Evolutionary conservation across 352 stramenopile species (phyloP), one percentile per base, ranked within the genome.

Genomic region (Pythium grandisporangium): DNA sequence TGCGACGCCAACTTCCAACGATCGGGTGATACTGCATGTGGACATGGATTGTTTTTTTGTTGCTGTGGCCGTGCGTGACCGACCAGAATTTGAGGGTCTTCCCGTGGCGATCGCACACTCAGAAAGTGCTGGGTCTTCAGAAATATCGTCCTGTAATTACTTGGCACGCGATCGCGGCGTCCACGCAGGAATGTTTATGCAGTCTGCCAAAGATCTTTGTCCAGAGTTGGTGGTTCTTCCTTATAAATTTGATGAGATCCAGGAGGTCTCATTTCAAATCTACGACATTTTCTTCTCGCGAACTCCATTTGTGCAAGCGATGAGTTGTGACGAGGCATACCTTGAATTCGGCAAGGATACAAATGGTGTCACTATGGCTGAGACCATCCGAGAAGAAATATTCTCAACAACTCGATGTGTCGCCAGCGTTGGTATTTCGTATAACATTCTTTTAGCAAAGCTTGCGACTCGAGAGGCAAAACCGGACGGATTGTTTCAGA

Each of bases 21-120:
- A 84, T 14, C 77, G 88, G 1, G 90, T 95, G 30, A 90, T 98
- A 30, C 60, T 98, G 38, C 93, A 98, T 42, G 79, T 98, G 0
- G 95, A 98, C 59, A 98, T 98, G 93, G 95, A 98, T 61, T 97
- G 86, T 45, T 98, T 98, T 66, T 98, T 98, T 58, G 93, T 93
- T 3, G 68, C 82, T 8, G 93, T 98, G 6, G 85, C 78, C 11
- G 61, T 97, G 17, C 54, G 76, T 22, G 87, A 85, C 8, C 83
- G 72, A 40, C 84, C 90, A 1, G 66, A 90, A 25, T 61, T 78
- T 24, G 41, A 74, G 24, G 58, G 70, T 7, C 60, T 87, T 7
- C 88, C 95, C 1, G 82, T 98, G 5, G 91, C 87, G 11, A 87
- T 98, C 14, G 91, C 86, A 11, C 89, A 98, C 51, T 93, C 74